Base-by-base conservation (phyloP, 2,329 filamentous ascomycete species). In the Cladosporium sp. region DNA sequence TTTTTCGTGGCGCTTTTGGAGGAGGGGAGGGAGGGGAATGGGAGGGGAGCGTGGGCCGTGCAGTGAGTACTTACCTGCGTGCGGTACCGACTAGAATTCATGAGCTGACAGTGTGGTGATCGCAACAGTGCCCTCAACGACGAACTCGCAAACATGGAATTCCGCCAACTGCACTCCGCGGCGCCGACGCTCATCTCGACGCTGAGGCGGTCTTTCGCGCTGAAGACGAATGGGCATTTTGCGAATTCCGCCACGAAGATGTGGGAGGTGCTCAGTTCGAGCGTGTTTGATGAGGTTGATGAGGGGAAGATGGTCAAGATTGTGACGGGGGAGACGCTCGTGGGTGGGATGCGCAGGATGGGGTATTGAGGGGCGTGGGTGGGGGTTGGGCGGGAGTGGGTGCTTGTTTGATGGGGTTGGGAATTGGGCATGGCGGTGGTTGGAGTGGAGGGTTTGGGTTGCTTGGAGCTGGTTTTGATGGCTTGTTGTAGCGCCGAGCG, bases 261-360 rank as follows among this genome's bases (percentile, higher is more conserved):
- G 61, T 67, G 64, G 64, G 62, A 64, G 27, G 47, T 64, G 6
- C 30, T 64, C 24, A 59, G 52, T 2, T 56, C 51, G 19, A 63
- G 61, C 18, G 43, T 32, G 12, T 64, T 63, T 34, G 63, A 65
- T 38, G 42, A 54, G 6, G 40, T 65, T 7, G 55, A 56, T 30
- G 58, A 62, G 36, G 57, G 24, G 15, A 57, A 58, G 52, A 52
- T 62, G 53, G 45, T 47, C 1, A 52, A 49, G 44, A 38, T 61
- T 18, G 56, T 55, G 19, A 51, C 22, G 7, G 56, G 56, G 12
- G 54, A 52, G 7, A 32, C 42, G 6, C 20, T 51, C 32, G 36
- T 39, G 5, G 48, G 48, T 7, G 48, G 48, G 2, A 44, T 44
- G 48, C 43, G 11, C 40, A 19, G 48, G 20, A 51, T 51, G 48